Conservation (phyloP, 805 yeast species). For the Candida michaelii region DNA sequence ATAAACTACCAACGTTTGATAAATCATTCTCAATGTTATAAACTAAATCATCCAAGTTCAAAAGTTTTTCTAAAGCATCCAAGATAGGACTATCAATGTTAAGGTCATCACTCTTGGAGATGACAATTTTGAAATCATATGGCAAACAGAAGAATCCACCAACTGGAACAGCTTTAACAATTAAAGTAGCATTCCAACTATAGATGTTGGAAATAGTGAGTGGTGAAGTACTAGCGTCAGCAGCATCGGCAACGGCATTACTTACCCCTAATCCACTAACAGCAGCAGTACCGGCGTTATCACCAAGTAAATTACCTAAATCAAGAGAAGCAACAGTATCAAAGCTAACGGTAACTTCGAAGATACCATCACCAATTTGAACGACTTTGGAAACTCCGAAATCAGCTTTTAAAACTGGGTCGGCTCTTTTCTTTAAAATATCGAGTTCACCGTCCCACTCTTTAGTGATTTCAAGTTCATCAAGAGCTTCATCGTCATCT, state of each 20-base stretch:
- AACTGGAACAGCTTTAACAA: conserved; percentile 20
- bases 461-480: neutral
- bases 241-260: conserved; percentile 12
- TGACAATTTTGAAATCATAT: conserved; percentile 19
- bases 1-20: neutral
- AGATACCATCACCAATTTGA: conserved; percentile 20
- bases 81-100: conserved; percentile 12
- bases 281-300: conserved; percentile 23
- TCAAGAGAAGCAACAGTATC: conserved; percentile 16
- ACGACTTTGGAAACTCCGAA: conserved; percentile 26
- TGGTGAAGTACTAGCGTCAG: conserved; percentile 14
- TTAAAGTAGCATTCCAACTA: conserved; percentile 26
- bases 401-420: conserved; percentile 23
- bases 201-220: conserved; percentile 16
- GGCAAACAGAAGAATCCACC: conserved; percentile 28
- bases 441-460: neutral
- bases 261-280: conserved; percentile 17
- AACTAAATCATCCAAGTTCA: conserved; percentile 1
- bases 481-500: conserved; percentile 8
- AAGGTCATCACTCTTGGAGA: conserved; percentile 10
- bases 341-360: conserved; percentile 26
- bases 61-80: conserved; percentile 9
- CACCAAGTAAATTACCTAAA: conserved; percentile 13
- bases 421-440: conserved; percentile 12
- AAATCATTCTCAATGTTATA: conserved; percentile 13